These are phyloP conservation scores for Cordyceps tenuipes DNA, from an alignment of 2,329 filamentous ascomycete genomes.

Conservation along the genomic window DNA sequence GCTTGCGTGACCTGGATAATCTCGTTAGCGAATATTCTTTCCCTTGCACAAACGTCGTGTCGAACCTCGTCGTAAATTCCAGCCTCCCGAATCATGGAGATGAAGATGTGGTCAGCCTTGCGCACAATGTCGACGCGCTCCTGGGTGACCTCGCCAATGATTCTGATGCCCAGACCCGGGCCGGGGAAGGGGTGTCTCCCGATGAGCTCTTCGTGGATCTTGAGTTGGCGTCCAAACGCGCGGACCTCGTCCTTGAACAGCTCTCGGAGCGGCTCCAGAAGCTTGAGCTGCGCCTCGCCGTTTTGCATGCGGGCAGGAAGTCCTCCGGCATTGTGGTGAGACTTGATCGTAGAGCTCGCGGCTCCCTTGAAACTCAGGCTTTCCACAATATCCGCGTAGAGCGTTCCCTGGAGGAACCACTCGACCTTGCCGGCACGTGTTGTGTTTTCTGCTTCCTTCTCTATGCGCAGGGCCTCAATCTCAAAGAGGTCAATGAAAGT, in stretches of 20 bases:
- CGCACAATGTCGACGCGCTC: constrained; percentile 72
- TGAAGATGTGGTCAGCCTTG: constrained; percentile 51
- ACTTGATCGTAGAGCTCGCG: not conserved
- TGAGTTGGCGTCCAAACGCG: constrained; percentile 23
- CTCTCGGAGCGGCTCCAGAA: not conserved
- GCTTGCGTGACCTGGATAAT: not conserved
- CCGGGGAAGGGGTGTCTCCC: constrained; percentile 23
- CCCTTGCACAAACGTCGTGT: not conserved
- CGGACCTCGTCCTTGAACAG: constrained; percentile 68
- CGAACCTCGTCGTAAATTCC: not conserved
- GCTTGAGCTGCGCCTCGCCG: not conserved
- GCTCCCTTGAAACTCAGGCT: not conserved
- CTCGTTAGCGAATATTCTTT: not conserved
- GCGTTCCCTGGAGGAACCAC: not conserved
- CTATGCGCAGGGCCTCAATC: not conserved
- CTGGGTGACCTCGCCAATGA: constrained; percentile 75
- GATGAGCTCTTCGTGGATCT: constrained; percentile 26
- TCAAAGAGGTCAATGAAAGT: not conserved
- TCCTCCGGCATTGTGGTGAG: not conserved
- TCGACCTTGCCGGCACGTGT: not conserved
- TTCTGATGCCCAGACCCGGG: constrained; percentile 62
- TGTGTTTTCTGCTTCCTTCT: not conserved
- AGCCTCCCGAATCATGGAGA: not conserved
- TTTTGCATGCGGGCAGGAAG: not conserved
- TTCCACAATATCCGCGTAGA: not conserved